Conservation (phyloP, 306 rosid species). For the Sicyos baderoa region DNA sequence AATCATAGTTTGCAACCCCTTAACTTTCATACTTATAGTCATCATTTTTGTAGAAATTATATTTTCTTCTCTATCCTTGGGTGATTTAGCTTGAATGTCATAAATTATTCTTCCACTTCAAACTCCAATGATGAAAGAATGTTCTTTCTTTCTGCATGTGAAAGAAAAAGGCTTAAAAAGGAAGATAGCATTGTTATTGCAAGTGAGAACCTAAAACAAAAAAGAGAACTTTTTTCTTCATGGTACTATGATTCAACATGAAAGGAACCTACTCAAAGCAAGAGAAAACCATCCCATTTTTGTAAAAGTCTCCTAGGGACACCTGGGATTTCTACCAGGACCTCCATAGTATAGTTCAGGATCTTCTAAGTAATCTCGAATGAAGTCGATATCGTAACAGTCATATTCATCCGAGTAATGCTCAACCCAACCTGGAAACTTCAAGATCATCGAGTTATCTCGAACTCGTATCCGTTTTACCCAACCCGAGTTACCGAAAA, state of each 20-base stretch:
- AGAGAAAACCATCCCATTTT: neutral
- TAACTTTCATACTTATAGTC: neutral
- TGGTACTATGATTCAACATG: neutral
- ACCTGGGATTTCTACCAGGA: constrained; percentile 40
- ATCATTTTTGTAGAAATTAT: neutral
- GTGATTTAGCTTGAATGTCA: neutral
- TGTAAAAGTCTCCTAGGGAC: constrained; percentile 29
- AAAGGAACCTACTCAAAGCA: neutral
- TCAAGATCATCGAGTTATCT: constrained; percentile 39
- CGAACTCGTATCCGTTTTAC: constrained; percentile 45
- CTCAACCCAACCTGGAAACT: constrained; percentile 35
- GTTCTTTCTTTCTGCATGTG: neutral
- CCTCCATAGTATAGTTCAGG: constrained; percentile 62
- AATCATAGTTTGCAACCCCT: neutral
- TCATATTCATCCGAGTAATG: constrained; percentile 36
- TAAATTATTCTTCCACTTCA: neutral
- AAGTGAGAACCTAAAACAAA: neutral
- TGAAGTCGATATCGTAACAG: constrained; percentile 32
- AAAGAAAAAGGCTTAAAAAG: neutral
- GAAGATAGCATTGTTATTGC: neutral
- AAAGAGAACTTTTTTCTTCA: neutral
- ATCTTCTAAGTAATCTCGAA: constrained; percentile 40
- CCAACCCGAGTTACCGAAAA: neutral
- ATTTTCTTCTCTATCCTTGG: too few relatives aligned
- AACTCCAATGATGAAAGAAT: neutral